A percentile compares a stretch with the other conserved stretches of the same genome.
These are phyloP conservation scores for Ulota crispa DNA, from an alignment of 225 moss, liverwort and hornwort genomes.

Conservation along the genomic window DNA sequence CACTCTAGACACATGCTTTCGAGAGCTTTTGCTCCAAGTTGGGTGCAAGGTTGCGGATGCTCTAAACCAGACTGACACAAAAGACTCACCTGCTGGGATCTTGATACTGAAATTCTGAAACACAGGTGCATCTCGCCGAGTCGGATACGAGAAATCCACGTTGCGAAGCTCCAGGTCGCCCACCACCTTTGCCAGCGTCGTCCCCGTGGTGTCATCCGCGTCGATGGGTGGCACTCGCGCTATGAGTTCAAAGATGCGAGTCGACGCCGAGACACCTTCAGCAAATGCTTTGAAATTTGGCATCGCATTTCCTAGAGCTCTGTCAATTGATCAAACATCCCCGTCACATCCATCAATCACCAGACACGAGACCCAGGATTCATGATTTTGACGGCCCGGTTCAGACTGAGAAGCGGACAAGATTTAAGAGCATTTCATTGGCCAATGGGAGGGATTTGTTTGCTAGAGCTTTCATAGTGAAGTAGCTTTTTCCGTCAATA, in stretches of 20 bases:
- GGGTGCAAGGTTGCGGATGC: too few relatives aligned
- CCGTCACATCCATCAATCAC: background rate
- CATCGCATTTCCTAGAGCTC: slow-evolving; percentile 56
- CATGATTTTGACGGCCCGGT: background rate
- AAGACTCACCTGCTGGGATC: slow-evolving; percentile 70
- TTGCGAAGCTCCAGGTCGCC: slow-evolving; percentile 68
- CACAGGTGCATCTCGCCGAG: slow-evolving; percentile 68
- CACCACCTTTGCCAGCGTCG: slow-evolving; percentile 44
- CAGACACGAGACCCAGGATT: background rate
- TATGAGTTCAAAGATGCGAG: slow-evolving; percentile 61
- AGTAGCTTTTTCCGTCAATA: fast-evolving
- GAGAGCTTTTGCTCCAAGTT: too few relatives aligned
- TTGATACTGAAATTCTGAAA: slow-evolving; percentile 65
- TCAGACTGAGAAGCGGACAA: too few relatives aligned
- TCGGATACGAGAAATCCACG: slow-evolving; percentile 75
- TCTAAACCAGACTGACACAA: too few relatives aligned
- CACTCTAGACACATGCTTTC: too few relatives aligned
- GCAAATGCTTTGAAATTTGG: slow-evolving; percentile 53
- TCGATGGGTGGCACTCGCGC: slow-evolving; percentile 63
- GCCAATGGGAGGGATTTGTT: too few relatives aligned
- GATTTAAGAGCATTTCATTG: too few relatives aligned
- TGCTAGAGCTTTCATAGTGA: too few relatives aligned
- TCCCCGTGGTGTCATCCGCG: slow-evolving; percentile 47
- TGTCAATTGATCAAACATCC: slow-evolving; percentile 5
- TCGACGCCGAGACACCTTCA: slow-evolving; percentile 43